Conservation (phyloP, 495 filamentous ascomycete genomes). For the Jackrogersella minutella region DNA sequence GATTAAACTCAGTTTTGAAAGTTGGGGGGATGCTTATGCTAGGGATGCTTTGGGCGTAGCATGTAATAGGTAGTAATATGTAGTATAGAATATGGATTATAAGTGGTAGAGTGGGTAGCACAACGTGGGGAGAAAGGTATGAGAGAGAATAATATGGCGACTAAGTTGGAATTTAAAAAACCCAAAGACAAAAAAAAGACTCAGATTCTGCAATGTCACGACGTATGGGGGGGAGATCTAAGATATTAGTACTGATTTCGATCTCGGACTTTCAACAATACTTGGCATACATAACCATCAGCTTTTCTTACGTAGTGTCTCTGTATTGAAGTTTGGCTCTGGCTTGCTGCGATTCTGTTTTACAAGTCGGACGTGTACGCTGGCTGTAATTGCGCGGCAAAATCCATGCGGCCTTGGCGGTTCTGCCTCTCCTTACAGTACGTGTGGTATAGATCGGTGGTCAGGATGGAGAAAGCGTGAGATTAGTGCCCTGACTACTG, state of each 20-base stretch:
- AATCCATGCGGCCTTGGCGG: slow-evolving; percentile 39
- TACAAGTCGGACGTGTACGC: slow-evolving; percentile 34
- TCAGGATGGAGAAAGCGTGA: slow-evolving; percentile 32
- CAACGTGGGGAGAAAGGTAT: slow-evolving; percentile 15
- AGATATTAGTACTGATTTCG: slow-evolving; percentile 23
- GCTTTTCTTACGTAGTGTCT: slow-evolving; percentile 23
- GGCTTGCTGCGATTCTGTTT: slow-evolving; percentile 11
- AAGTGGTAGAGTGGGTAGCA: slow-evolving; percentile 22
- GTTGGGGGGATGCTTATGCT: slow-evolving; percentile 27
- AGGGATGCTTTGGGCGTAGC: slow-evolving; percentile 14
- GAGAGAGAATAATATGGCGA: background rate
- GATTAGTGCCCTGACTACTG: slow-evolving; percentile 33
- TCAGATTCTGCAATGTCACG: no score
- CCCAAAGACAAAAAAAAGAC: slow-evolving; percentile 18
- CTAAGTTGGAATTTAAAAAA: slow-evolving; percentile 17
- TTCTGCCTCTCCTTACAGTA: background rate
- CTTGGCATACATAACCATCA: slow-evolving; percentile 37
- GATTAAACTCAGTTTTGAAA: slow-evolving; percentile 37
- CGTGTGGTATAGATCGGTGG: slow-evolving; percentile 19
- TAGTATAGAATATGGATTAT: background rate
- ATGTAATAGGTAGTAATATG: slow-evolving; percentile 4
- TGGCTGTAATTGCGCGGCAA: slow-evolving; percentile 42
- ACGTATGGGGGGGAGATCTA: slow-evolving; percentile 16
- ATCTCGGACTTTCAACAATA: slow-evolving; percentile 33
- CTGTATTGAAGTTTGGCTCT: slow-evolving; percentile 27